Evolutionary conservation across 73 alveolate species (phyloP).

Genomic region (Paraurostyla sp.): DNA sequence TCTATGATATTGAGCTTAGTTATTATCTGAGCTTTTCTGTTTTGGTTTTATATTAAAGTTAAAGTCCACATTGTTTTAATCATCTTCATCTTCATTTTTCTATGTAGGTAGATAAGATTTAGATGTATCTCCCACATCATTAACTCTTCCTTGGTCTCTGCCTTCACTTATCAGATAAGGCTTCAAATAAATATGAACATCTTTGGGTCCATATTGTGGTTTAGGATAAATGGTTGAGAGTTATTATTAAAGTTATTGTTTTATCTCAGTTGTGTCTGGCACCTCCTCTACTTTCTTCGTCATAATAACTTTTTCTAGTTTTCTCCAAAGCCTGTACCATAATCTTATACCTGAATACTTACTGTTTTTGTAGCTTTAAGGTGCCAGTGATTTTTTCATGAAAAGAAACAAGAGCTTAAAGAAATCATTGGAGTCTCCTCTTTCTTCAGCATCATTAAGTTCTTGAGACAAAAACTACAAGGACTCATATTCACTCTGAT

Average conservation of each 20-base stretch:
- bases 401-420: neutral
- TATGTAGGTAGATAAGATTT: neutral
- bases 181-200: neutral
- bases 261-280: neutral
- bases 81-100: slow-evolving; percentile 8
- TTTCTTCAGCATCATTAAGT: neutral
- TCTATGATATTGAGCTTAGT: neutral
- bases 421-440: neutral
- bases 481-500: slow-evolving; percentile 57
- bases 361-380: neutral
- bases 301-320: neutral
- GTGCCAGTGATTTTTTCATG: slow-evolving; percentile 17
- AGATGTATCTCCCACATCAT: too few relatives aligned
- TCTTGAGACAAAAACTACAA: neutral
- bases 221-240: neutral
- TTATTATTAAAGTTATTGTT: neutral
- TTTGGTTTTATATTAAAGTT: too few relatives aligned
- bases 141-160: neutral
- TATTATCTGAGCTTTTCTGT: neutral
- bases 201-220: neutral
- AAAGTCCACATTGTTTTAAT: too few relatives aligned
- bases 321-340: neutral
- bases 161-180: slow-evolving; percentile 10
- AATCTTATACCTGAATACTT: neutral
- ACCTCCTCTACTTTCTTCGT: neutral